These are phyloP conservation scores for Cystobasidium tubakii DNA, from an alignment of 768 basidiomycete genomes.

Conservation along the genomic window DNA sequence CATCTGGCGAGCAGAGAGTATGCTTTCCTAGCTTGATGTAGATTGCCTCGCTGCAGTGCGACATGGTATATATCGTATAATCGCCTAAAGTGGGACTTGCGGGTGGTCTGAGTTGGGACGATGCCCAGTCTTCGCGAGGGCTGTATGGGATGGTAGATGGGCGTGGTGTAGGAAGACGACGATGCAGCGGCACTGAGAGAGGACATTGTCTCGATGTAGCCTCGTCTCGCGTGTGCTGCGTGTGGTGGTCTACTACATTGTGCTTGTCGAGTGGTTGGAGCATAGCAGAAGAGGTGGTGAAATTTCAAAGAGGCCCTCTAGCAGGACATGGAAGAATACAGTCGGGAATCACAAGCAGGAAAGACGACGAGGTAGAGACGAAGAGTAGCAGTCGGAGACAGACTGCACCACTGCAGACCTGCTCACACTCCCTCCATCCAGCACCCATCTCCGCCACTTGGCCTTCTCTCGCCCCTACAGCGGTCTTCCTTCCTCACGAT, in stretches of 20 bases:
- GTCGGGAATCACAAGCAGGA: too few species aligned
- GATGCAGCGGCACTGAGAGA: not conserved
- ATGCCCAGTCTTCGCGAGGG: not conserved
- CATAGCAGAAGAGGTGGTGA: not conserved
- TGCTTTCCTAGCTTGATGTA: constrained; percentile 16
- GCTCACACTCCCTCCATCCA: not conserved
- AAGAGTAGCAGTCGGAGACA: too few species aligned
- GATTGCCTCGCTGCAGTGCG: constrained; percentile 22
- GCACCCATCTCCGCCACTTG: not conserved
- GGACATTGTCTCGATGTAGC: not conserved
- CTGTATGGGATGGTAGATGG: not conserved
- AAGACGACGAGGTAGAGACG: too few species aligned
- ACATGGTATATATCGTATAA: constrained; percentile 31
- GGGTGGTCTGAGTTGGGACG: not conserved
- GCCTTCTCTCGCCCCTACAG: not conserved
- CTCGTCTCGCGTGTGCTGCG: not conserved
- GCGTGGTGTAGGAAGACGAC: not conserved
- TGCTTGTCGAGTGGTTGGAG: not conserved
- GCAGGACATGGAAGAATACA: too few species aligned
- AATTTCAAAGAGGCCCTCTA: not conserved
- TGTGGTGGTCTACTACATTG: not conserved
- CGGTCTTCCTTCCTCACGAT: not conserved
- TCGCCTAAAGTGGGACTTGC: constrained; percentile 30
- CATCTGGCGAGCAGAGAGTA: constrained; percentile 36
- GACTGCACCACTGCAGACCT: too few species aligned